Base-by-base conservation (phyloP, 2,329 filamentous ascomycete species). In the Phyllachora maydis region DNA sequence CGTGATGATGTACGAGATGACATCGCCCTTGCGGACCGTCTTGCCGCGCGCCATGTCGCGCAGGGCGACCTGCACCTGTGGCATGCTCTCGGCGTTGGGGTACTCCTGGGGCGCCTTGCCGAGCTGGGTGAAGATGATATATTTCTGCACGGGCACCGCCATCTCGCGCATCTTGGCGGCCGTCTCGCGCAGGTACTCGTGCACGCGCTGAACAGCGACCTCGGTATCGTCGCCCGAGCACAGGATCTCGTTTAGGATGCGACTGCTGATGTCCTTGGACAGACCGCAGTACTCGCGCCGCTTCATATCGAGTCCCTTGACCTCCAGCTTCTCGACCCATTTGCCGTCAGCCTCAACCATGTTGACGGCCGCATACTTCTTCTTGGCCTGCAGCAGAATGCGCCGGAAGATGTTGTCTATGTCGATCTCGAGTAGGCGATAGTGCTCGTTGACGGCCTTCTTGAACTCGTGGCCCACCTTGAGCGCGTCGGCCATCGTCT, bases 361-460 rank as follows among this genome's bases (percentile, higher is more conserved):
- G 44, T 91, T 95, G 47, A 98, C 77, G 19, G 88, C 88, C 6
- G 88, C 88, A 47, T 98, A 98, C 57, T 98, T 98, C 59, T 98
- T 98, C 63, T 98, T 98, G 15, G 88, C 85, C 41, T 95, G 88
- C 9, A 98, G 59, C 18, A 98, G 54, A 26, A 98, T 76, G 16
- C 88, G 74, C 21, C 85, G 69, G 60, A 98, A 98, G 30, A 95
- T 65, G 39, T 95, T 93, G 49, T 98, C 88, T 34, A 98, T 92
- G 40, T 98, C 88, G 33, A 98, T 98, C 45, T 98, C 90, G 9
- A 98, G 61, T 24, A 93, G 63, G 39, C 63, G 76, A 48, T 98
- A 98, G 31, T 75, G 71, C 36, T 92, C 79, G 42, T 98, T 98
- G 50, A 98, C 88, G 13, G 79, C 68, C 37, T 70, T 74, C 52